Percentiles rank a stretch among this genome's conserved stretches.
Conservation (phyloP, 2,329 filamentous ascomycete species). For the Cordyceps pruinosa region DNA sequence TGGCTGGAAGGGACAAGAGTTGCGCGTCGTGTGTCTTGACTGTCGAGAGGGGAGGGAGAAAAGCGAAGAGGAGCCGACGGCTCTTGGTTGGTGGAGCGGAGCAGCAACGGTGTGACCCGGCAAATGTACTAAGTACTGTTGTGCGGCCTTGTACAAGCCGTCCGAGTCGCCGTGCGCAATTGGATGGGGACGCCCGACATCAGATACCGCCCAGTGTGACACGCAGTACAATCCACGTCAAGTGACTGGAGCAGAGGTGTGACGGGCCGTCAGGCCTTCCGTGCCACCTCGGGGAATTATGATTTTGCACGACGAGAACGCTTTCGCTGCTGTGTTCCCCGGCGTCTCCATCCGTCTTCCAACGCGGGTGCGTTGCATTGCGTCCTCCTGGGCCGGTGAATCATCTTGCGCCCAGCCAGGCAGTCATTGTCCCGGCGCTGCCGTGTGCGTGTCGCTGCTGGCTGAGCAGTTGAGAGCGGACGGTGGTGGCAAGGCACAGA, state of each 20-base stretch:
- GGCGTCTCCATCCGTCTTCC: background rate
- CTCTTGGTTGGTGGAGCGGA: background rate
- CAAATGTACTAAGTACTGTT: background rate
- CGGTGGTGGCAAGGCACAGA: background rate
- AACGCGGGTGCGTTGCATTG: background rate
- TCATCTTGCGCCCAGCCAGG: background rate
- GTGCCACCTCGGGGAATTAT: background rate
- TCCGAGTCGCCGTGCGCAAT: background rate
- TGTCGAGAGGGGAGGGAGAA: background rate
- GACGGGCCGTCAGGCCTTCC: background rate
- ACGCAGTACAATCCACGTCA: background rate
- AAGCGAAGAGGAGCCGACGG: background rate
- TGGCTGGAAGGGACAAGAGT: too few species aligned
- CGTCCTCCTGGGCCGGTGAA: background rate
- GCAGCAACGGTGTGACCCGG: background rate
- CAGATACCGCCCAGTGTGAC: background rate
- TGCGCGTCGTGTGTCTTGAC: too few species aligned
- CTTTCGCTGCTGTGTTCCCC: background rate
- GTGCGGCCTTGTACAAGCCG: background rate
- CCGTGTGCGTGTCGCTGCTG: background rate
- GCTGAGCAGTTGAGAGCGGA: background rate
- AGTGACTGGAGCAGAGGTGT: background rate
- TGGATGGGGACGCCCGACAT: background rate
- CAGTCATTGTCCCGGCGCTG: background rate
- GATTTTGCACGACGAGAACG: background rate